Base-by-base conservation (phyloP, 2,329 filamentous ascomycete species). In the Ilyonectria mors-panacis region DNA sequence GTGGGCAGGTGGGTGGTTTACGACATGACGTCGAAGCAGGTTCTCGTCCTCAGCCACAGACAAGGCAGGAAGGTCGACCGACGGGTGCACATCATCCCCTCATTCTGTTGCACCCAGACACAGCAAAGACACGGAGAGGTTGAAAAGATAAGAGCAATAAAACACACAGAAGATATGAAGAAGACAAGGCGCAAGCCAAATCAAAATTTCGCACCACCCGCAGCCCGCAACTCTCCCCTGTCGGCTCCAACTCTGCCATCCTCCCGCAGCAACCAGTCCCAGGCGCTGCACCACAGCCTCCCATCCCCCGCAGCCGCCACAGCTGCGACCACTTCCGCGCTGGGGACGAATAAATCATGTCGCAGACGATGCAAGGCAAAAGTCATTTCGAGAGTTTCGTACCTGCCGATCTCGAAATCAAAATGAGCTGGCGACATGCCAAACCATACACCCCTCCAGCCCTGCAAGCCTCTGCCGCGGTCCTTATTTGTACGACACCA, bases 211-310 rank as follows among this genome's bases (percentile, higher is more conserved):
- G 39, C 28, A 15, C 30, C 17, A n/a, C 51, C 19, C 19, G 15
- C 44, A 19, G 21, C 28, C 37, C 26, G 44, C n/a, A 33, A n/a
- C 42, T n/a, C 44, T 35, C 33, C 6, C 35, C 33, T 47, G 50
- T 48, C 50, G 37, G 48, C 37, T 37, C 59, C 48, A 61, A 61
- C 48, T 54, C 59, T 61, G 35, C 23, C 42, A 10, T 17, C 48
- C 28, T 51, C 48, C 17, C 28, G n/a, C 19, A 53, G 47, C 15
- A 13, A 6, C 42, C 15, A 45, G 44, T 13, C 10, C 23, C 13
- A 8, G 28, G 23, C 12, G 10, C 15, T 26, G 47, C 23, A 30
- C 15, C 26, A 17, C 15, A 17, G 23, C 26, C 15, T 51, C 28
- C 4, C 26, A 35, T 35, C 26, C 28, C 28, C n/a, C 45, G 48